A percentile compares a stretch with the other conserved stretches of the same genome.
These are phyloP conservation scores for Polychaeton citri DNA, from an alignment of 2,329 filamentous ascomycete species.

Conservation along the genomic window DNA sequence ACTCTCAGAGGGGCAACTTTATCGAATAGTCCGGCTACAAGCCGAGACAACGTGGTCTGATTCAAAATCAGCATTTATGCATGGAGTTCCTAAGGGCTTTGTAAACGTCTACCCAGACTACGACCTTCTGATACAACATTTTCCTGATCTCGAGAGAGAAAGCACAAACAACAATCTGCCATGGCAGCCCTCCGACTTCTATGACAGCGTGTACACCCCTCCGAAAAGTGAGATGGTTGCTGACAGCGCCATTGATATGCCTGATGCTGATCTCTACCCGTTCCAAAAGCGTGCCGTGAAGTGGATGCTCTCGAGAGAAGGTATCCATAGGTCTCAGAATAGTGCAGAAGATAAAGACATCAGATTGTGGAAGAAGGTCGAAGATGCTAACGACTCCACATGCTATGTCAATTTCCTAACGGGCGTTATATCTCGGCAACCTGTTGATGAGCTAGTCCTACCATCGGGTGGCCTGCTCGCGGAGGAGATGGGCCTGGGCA, in stretches of 20 bases:
- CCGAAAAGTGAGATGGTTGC: conserved; percentile 17
- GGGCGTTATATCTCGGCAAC: conserved; percentile 33
- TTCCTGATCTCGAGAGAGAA: conserved; percentile 10
- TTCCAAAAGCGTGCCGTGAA: conserved; percentile 59
- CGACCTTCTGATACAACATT: conserved; percentile 11
- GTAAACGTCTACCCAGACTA: conserved; percentile 16
- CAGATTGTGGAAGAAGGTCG: conserved; percentile 31
- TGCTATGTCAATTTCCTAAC: conserved; percentile 52
- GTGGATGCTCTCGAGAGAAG: conserved; percentile 58
- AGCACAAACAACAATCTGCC: conserved; percentile 10
- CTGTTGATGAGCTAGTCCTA: conserved; percentile 30
- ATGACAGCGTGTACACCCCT: conserved; percentile 54
- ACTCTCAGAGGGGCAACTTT: conserved; percentile 3
- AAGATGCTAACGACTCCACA: conserved; percentile 33
- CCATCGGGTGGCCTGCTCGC: conserved; percentile 52
- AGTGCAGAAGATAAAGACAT: conserved; percentile 5
- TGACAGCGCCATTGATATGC: conserved; percentile 11
- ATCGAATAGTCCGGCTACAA: conserved; percentile 14
- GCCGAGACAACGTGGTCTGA: conserved; percentile 17
- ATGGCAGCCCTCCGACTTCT: conserved; percentile 48
- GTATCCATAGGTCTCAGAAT: conserved; percentile 14
- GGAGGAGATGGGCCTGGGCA: conserved; percentile 75
- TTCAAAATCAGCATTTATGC: conserved; percentile 17
- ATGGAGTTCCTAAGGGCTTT: conserved; percentile 10
- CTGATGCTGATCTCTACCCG: conserved; percentile 42